phyloP scores from a whole-genome alignment of 768 basidiomycete genomes.

The Russula brevipes region DNA sequence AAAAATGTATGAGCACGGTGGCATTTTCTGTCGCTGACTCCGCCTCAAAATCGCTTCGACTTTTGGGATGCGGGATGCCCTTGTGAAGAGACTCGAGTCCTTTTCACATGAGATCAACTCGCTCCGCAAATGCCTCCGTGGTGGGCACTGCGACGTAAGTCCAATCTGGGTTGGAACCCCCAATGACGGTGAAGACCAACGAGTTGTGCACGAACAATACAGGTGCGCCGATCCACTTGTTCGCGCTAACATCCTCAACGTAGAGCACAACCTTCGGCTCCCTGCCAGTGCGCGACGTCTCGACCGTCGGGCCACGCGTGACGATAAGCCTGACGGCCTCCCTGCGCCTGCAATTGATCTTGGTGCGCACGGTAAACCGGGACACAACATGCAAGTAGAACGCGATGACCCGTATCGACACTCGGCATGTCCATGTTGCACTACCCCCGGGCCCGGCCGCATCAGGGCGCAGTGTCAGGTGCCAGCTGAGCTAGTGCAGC shows the following conservation, averaged over 20 bases:
- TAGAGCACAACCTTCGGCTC: slow-evolving; percentile 1
- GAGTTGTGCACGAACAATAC: background rate
- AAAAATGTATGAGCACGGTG: background rate
- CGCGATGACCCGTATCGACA: slow-evolving; percentile 1
- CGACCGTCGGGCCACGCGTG: slow-evolving; percentile 13
- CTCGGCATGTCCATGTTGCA: background rate
- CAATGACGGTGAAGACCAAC: background rate
- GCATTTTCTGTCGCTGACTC: no score
- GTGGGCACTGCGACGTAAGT: slow-evolving; percentile 13
- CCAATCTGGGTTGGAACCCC: slow-evolving; percentile 8
- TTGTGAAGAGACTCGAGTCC: background rate
- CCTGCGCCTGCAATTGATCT: slow-evolving; percentile 13
- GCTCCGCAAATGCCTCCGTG: slow-evolving; percentile 4
- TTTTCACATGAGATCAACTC: slow-evolving; percentile 7
- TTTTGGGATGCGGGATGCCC: background rate
- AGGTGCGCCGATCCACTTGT: slow-evolving; percentile 17
- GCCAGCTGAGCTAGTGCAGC: slow-evolving; percentile 3
- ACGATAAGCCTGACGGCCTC: slow-evolving; percentile 12
- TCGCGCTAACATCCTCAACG: slow-evolving; percentile 10
- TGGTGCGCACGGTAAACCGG: background rate
- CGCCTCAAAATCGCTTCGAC: background rate
- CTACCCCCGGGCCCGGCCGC: background rate
- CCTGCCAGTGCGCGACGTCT: background rate
- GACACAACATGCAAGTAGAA: background rate
- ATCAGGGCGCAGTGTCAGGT: background rate